phyloP scores from a whole-genome alignment of 805 yeast genomes.

The Saccharomycodes ludwigii region DNA sequence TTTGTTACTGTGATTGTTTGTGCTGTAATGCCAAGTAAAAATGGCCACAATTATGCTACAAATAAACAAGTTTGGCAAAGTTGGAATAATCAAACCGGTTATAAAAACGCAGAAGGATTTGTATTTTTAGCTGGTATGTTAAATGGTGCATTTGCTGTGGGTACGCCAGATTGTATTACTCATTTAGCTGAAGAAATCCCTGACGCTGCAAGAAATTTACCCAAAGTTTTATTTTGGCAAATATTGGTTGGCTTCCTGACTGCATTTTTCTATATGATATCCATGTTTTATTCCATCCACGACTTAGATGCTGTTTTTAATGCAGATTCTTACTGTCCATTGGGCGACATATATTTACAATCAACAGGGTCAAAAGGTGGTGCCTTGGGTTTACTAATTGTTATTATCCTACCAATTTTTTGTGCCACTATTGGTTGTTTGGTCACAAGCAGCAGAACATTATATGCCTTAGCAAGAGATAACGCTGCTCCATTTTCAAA shows the following conservation, averaged over 20 bases:
- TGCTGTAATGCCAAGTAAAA: constrained; percentile 4
- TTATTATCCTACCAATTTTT: constrained; percentile 4
- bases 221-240: constrained; percentile 5
- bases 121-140: constrained; percentile 5
- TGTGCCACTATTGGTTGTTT: constrained; percentile 6
- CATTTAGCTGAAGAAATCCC: constrained; percentile 6
- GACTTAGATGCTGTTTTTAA: constrained; percentile 3
- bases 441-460: constrained; percentile 5
- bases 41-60: constrained; percentile 5
- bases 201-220: constrained; percentile 5
- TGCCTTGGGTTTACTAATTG: constrained; percentile 4
- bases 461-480: constrained; percentile 6
- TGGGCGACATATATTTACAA: constrained; percentile 6
- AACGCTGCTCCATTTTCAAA: constrained; percentile 6
- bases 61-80: constrained; percentile 5
- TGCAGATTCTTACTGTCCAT: constrained; percentile 4
- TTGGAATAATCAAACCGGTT: constrained; percentile 6
- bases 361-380: constrained; percentile 6
- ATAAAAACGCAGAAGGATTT: constrained; percentile 5
- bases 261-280: constrained; percentile 5
- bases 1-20: constrained; percentile 6
- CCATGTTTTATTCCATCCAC: constrained; percentile 6
- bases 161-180: constrained; percentile 6
- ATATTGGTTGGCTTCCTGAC: constrained; percentile 5
- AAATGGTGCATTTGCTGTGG: constrained; percentile 6